Percentiles rank a stretch among this genome's conserved stretches.
These are phyloP conservation scores for Trichoderma reesei DNA, from an alignment of 495 filamentous ascomycete species.

Conservation along the genomic window DNA sequence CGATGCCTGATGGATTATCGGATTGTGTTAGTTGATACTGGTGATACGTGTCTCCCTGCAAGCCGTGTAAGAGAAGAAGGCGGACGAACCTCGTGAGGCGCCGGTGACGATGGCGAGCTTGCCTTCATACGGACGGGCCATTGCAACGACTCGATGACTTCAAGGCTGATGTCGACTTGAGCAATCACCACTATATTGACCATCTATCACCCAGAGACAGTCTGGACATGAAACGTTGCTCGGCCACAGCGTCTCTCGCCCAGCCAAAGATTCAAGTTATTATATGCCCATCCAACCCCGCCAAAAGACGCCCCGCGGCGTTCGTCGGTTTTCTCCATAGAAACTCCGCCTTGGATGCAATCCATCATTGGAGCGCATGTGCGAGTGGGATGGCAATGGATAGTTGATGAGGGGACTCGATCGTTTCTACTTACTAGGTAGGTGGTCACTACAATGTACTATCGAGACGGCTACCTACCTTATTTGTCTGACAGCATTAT, in stretches of 20 bases:
- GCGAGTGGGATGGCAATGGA: not conserved
- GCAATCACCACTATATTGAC: too few species aligned
- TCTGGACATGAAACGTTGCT: not conserved
- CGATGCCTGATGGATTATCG: slow-evolving; percentile 55
- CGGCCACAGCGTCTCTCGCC: not conserved
- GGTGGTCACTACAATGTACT: too few species aligned
- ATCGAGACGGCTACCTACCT: too few species aligned
- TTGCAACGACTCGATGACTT: not conserved
- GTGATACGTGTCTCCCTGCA: not conserved
- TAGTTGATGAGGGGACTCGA: too few species aligned
- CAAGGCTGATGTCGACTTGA: too few species aligned
- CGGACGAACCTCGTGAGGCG: slow-evolving; percentile 53
- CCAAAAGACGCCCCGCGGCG: not conserved
- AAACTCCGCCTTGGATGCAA: not conserved
- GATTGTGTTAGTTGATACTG: slow-evolving; percentile 7
- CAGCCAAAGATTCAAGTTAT: not conserved
- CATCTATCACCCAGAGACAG: too few species aligned
- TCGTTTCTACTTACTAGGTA: too few species aligned
- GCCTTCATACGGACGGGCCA: slow-evolving; percentile 43
- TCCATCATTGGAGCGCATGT: slow-evolving; percentile 3
- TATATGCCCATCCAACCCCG: not conserved
- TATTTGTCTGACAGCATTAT: too few species aligned
- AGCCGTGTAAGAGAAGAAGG: not conserved
- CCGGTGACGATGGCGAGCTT: slow-evolving; percentile 75
- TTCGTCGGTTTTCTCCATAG: not conserved